Percentiles rank a stretch among this genome's conserved stretches.
phyloP scores from a whole-genome alignment of 192 early-diverging fungal species.

The Podila minutissima region DNA sequence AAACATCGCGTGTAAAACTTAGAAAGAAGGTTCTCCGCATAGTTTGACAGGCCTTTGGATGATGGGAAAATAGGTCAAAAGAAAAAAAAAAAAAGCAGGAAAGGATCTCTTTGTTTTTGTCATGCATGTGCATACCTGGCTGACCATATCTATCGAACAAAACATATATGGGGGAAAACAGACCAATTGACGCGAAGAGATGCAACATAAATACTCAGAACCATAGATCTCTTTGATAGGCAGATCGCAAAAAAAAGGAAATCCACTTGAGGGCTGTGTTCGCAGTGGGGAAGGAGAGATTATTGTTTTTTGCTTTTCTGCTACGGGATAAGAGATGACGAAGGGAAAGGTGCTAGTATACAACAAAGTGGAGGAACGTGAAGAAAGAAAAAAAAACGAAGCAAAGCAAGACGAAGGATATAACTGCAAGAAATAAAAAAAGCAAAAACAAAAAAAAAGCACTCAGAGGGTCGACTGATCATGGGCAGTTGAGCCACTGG shows the following conservation, averaged over 20 bases:
- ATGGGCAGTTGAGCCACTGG: slow-evolving; percentile 24
- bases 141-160: no score
- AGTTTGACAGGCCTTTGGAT: no score
- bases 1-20: no score
- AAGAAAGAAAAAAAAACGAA: neutral
- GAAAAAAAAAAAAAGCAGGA: neutral
- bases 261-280: no score
- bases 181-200: no score
- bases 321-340: neutral
- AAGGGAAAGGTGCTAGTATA: neutral
- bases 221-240: no score
- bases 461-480: slow-evolving; percentile 22
- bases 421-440: neutral
- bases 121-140: no score
- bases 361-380: neutral
- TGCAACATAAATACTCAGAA: no score
- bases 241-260: no score
- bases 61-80: neutral
- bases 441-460: neutral
- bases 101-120: neutral
- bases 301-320: neutral
- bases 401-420: neutral
- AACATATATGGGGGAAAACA: no score
- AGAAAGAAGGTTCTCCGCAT: no score
- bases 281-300: neutral